phyloP scores from a whole-genome alignment of 805 yeast genomes.

The Suhomyces sp. region DNA sequence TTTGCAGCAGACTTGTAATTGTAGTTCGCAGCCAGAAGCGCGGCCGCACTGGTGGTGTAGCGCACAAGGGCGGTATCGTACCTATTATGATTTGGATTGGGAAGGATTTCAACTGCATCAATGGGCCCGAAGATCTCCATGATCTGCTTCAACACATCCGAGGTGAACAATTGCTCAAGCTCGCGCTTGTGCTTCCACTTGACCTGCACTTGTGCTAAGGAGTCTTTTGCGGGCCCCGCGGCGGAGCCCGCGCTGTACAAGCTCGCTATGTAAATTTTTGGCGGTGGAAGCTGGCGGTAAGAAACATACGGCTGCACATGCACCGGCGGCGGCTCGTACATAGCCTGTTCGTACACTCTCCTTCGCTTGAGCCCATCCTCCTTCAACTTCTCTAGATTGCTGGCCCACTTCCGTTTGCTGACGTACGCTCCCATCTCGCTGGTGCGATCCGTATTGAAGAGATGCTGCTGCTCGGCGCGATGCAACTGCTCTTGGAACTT shows the following conservation, averaged over 20 bases:
- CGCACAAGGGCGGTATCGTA: conserved; percentile 40
- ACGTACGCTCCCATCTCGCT: conserved; percentile 4
- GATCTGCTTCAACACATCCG: conserved; percentile 31
- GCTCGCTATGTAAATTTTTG: conserved; percentile 1
- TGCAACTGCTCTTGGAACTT: conserved; percentile 30
- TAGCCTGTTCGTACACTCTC: conserved; percentile 20
- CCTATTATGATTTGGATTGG: conserved; percentile 10
- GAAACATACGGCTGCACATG: conserved; percentile 13
- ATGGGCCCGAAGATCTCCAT: conserved; percentile 49
- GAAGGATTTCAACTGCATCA: conserved; percentile 5
- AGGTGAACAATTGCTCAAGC: conserved; percentile 27
- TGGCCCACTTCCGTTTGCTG: conserved; percentile 2
- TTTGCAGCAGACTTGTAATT: conserved; percentile 41
- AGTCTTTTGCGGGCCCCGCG: not conserved
- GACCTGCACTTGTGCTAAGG: conserved; percentile 21
- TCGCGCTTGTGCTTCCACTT: conserved; percentile 47
- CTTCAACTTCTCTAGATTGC: conserved; percentile 15
- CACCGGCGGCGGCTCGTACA: not conserved
- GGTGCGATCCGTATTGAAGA: conserved; percentile 6
- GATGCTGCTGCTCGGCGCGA: conserved; percentile 19
- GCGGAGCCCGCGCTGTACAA: conserved; percentile 2
- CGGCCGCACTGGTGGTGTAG: conserved; percentile 24
- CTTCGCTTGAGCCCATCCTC: conserved; percentile 29
- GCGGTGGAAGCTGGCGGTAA: conserved; percentile 17
- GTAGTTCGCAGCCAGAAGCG: conserved; percentile 37